phyloP scores from a whole-genome alignment of 805 yeast species.

The Candida tammaniensis region DNA sequence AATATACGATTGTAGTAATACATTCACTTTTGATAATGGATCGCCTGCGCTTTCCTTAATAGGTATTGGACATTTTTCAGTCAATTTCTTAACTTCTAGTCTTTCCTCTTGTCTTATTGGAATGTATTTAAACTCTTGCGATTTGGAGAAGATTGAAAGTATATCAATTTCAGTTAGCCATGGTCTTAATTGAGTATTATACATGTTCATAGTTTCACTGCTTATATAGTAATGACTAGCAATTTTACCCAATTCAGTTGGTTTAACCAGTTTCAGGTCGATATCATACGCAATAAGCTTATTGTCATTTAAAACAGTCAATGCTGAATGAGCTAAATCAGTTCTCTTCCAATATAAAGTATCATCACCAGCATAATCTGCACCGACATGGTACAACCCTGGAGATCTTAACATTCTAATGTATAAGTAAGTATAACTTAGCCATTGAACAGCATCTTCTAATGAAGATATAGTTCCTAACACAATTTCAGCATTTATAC shows the following conservation, averaged over 20 bases:
- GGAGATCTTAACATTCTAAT: conserved; percentile 79
- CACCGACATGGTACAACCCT: conserved; percentile 69
- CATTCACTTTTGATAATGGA: conserved; percentile 73
- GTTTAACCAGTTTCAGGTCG: conserved; percentile 33
- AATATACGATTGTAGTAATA: conserved; percentile 83
- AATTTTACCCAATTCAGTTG: conserved; percentile 72
- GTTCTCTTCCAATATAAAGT: conserved; percentile 50
- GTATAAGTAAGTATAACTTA: conserved; percentile 73
- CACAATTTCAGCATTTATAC: conserved; percentile 82
- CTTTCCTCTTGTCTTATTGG: conserved; percentile 87
- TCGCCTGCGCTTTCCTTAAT: conserved; percentile 69
- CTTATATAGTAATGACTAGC: conserved; percentile 85
- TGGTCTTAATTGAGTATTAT: conserved; percentile 60
- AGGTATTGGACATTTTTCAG: conserved; percentile 83
- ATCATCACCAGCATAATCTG: conserved; percentile 54
- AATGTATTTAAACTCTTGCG: conserved; percentile 82
- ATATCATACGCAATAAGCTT: conserved; percentile 61
- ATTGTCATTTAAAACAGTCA: conserved; percentile 52
- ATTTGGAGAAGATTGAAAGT: conserved; percentile 69
- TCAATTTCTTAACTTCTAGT: conserved; percentile 62
- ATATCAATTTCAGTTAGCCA: conserved; percentile 70
- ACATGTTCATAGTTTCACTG: conserved; percentile 67
- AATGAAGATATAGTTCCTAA: conserved; percentile 60
- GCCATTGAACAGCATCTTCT: conserved; percentile 76
- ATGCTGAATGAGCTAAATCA: conserved; percentile 76